Base-by-base conservation (phyloP, 345 rosid species). In the Eucalyptus urophylla region DNA sequence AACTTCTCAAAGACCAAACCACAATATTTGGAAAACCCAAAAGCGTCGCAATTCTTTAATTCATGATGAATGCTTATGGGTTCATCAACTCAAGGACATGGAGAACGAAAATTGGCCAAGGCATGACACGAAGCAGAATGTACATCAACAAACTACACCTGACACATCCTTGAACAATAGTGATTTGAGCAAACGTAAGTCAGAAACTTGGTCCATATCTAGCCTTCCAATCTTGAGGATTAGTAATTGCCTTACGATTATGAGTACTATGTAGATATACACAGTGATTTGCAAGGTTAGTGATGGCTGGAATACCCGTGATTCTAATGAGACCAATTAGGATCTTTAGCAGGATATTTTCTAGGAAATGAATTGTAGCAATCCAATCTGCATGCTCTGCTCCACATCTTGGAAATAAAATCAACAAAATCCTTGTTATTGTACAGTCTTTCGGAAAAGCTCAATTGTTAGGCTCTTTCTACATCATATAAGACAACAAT, bases 261-360 rank as follows among this genome's bases (percentile, higher is more conserved):
- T 25, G n/a, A 58, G 65, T 25, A 25, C 1, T 4, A 0, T 25
- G 67, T 58, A 58, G n/a, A 25, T 11, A 58, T 0, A n/a, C n/a
- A 0, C 7, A 0, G 3, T 58, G 67, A 27, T 58, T 25, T 58
- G n/a, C 65, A 58, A 58, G 65, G 65, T 58, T 58, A 58, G n/a
- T 58, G 14, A 58, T 25, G 65, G 1, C 3, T 58, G 0, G 7
- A 58, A 24, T 58, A 25, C 14, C 3, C 0, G 0, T 58, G 65
- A 58, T 58, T 58, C 67, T 0, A 0, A 58, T 58, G 67, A 27
- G 2, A 25, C 67, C n/a, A 58, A 25, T 58, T 27, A 58, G 7
- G 12, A 56, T 56, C 27, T 56, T 21, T 22, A 17, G 56, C 4
- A 53, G 8, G 62, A 56, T 56, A 13, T 56, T 56, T 22, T 24